Percentiles rank a stretch among this genome's conserved stretches.
Conservation (phyloP, 2,329 filamentous ascomycete genomes). For the Neopestalotiopsis sp. region DNA sequence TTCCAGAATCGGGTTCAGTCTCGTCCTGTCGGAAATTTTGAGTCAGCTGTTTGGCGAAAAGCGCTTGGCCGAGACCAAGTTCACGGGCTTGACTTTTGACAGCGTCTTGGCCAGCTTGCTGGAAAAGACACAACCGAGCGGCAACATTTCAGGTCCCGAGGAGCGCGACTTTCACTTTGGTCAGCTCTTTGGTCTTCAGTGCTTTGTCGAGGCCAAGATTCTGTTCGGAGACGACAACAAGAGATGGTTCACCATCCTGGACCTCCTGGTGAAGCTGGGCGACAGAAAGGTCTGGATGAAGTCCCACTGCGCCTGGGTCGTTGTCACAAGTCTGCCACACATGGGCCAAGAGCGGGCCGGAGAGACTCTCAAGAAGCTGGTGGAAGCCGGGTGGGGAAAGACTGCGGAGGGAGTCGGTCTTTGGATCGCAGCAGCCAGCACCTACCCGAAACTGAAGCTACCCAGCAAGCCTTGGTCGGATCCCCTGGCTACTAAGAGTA, state of each 20-base stretch:
- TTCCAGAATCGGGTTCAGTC: constrained; percentile 85
- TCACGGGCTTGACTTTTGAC: constrained; percentile 60
- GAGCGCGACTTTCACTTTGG: constrained; percentile 86
- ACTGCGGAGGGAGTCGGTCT: constrained; percentile 89
- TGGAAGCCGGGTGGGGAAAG: constrained; percentile 70
- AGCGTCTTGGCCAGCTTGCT: constrained; percentile 58
- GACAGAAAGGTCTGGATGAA: constrained; percentile 88
- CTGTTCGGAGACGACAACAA: constrained; percentile 63
- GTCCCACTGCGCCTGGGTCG: constrained; percentile 83
- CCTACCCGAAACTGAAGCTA: constrained; percentile 68
- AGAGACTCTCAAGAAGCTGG: constrained; percentile 66
- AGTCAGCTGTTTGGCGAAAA: constrained; percentile 69
- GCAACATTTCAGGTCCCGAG: constrained; percentile 70
- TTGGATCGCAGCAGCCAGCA: constrained; percentile 75
- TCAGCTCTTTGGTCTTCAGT: constrained; percentile 84
- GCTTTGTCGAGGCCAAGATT: constrained; percentile 80
- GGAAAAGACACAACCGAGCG: constrained; percentile 60
- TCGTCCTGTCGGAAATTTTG: constrained; percentile 84
- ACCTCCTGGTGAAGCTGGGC: constrained; percentile 74
- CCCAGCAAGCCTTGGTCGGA: constrained; percentile 79
- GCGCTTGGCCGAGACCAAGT: constrained; percentile 51
- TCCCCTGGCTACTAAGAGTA: constrained; percentile 73
- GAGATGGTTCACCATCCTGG: constrained; percentile 72
- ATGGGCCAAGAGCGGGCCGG: constrained; percentile 64
- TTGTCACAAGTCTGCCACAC: constrained; percentile 74